Evolutionary conservation across 2,329 filamentous ascomycete genomes (phyloP).

Genomic region (Fusarium kyushuense): DNA sequence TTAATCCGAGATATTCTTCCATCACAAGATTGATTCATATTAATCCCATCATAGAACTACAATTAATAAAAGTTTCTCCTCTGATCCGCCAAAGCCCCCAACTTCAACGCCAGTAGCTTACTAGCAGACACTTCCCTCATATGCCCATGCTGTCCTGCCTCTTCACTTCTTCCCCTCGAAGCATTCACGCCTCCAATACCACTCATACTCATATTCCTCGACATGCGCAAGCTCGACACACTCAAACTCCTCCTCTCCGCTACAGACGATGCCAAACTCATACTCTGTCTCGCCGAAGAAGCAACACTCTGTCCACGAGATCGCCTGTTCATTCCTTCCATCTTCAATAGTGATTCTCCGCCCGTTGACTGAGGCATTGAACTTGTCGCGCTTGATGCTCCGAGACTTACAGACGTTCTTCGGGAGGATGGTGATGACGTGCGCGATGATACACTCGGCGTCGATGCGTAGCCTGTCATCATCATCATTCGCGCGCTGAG

Average conservation of each 20-base stretch:
- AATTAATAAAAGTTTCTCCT: not conserved
- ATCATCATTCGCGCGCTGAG: not conserved
- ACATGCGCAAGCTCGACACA: not conserved
- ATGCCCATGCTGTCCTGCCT: not conserved
- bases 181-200: not conserved
- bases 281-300: conserved; percentile 5
- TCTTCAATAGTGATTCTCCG: not conserved
- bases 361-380: not conserved
- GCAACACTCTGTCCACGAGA: conserved; percentile 8
- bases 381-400: not conserved
- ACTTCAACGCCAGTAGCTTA: conserved; percentile 34
- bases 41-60: no score
- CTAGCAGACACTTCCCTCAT: conserved; percentile 24
- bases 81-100: conserved; percentile 31
- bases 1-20: no score
- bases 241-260: conserved; percentile 28
- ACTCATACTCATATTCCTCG: conserved; percentile 3
- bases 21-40: no score
- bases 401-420: not conserved
- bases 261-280: not conserved
- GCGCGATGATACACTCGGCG: not conserved
- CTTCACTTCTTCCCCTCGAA: not conserved
- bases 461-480: not conserved
- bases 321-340: conserved; percentile 17
- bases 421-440: not conserved